These are phyloP conservation scores for Arthrinium puccinioides DNA, from an alignment of 2,329 filamentous ascomycete genomes.

Conservation along the genomic window DNA sequence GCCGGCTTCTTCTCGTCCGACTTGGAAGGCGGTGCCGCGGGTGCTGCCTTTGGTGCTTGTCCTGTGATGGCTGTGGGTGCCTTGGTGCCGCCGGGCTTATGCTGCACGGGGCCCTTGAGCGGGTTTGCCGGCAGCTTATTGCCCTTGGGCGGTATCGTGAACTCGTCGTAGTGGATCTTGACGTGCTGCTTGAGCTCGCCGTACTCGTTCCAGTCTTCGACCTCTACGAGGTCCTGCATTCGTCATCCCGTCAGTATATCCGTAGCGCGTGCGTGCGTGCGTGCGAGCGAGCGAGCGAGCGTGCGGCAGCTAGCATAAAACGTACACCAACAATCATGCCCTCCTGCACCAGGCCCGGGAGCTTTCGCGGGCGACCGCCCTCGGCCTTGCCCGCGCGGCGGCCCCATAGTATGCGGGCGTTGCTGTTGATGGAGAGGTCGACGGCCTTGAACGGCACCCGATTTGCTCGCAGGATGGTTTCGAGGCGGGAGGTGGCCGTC, in stretches of 20 bases:
- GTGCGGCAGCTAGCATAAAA: too few species aligned
- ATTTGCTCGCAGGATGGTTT: slow-evolving; percentile 94
- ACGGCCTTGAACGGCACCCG: slow-evolving; percentile 88
- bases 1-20: slow-evolving; percentile 22
- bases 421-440: slow-evolving; percentile 84
- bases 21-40: slow-evolving; percentile 20
- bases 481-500: slow-evolving; percentile 88
- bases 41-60: slow-evolving; percentile 8
- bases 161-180: slow-evolving; percentile 57
- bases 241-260: too few species aligned
- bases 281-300: neutral
- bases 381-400: slow-evolving; percentile 69
- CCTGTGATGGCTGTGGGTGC: slow-evolving; percentile 12
- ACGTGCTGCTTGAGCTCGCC: slow-evolving; percentile 88
- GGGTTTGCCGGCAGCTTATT: slow-evolving; percentile 38
- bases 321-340: slow-evolving; percentile 78
- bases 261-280: too few species aligned
- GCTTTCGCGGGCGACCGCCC: slow-evolving; percentile 58
- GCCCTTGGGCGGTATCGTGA: slow-evolving; percentile 49
- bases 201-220: slow-evolving; percentile 99
- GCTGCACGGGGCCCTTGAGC: slow-evolving; percentile 23
- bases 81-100: too few species aligned
- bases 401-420: slow-evolving; percentile 82
- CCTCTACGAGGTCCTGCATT: slow-evolving; percentile 78
- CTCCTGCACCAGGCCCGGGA: slow-evolving; percentile 83